Evolutionary conservation across 306 rosid genomes (phyloP).

Genomic region (Rosa lucieae): DNA sequence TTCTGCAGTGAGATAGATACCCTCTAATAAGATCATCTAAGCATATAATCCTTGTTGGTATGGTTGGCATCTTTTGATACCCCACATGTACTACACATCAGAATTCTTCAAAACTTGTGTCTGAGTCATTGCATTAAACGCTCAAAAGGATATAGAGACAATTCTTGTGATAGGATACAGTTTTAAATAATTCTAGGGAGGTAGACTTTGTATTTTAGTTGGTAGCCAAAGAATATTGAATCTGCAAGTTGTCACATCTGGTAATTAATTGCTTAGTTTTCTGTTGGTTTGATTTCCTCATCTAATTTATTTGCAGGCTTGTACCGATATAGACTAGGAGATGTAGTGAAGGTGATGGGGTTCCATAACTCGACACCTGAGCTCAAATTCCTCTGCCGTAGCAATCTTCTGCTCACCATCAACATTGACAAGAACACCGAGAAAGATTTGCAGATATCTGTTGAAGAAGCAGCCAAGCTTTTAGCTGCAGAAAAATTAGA

Average conservation of each 20-base stretch:
- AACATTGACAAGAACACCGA: constrained; percentile 93
- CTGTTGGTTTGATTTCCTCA: background rate
- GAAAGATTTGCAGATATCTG: constrained; percentile 68
- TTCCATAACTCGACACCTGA: constrained; percentile 81
- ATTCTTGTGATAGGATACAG: background rate
- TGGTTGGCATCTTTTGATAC: constrained; percentile 16
- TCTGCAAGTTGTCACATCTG: background rate
- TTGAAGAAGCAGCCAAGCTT: constrained; percentile 57
- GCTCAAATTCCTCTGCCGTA: constrained; percentile 63
- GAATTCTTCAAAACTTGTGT: constrained; percentile 3
- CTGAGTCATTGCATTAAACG: background rate
- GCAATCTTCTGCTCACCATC: constrained; percentile 62
- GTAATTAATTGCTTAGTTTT: background rate
- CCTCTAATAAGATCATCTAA: constrained; percentile 9
- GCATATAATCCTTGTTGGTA: constrained; percentile 11
- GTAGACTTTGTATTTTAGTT: background rate
- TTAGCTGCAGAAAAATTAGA: constrained; percentile 68
- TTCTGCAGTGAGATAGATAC: constrained; percentile 16
- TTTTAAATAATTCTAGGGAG: background rate
- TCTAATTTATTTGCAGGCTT: constrained; percentile 48
- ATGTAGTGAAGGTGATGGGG: constrained; percentile 70
- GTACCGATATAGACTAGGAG: constrained; percentile 84
- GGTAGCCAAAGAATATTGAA: background rate
- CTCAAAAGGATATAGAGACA: background rate
- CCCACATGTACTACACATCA: constrained; percentile 12